A percentile compares a stretch with the other conserved stretches of the same genome.
Evolutionary conservation across 768 basidiomycete species (phyloP).

Genomic region (Trametes villosa): DNA sequence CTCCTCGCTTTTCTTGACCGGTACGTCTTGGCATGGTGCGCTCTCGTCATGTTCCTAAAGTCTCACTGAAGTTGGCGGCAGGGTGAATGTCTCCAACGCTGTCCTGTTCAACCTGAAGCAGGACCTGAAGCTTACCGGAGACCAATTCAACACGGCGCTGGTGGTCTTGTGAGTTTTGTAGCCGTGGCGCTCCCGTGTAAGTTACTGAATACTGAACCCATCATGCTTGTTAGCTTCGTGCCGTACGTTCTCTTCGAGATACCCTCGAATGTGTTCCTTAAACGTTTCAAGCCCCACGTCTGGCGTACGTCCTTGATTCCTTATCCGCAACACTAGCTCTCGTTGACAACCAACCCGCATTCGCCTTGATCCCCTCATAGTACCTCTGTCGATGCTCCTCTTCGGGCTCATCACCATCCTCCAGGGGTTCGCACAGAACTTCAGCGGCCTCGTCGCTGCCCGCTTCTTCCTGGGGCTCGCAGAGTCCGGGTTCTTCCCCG

Average conservation of each 20-base stretch:
- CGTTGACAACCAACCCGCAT: background rate
- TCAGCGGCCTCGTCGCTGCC: slow-evolving; percentile 41
- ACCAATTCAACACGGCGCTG: slow-evolving; percentile 35
- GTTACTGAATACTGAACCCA: too few relatives aligned
- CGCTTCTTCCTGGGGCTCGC: slow-evolving; percentile 24
- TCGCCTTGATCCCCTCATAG: slow-evolving; percentile 22
- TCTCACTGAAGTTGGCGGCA: slow-evolving; percentile 5
- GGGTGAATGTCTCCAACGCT: slow-evolving; percentile 39
- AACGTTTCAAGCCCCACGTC: slow-evolving; percentile 41
- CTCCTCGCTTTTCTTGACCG: slow-evolving; percentile 47
- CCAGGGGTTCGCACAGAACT: slow-evolving; percentile 38
- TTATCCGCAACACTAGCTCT: background rate
- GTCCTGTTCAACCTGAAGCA: slow-evolving; percentile 35
- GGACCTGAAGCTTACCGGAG: slow-evolving; percentile 32
- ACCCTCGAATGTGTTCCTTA: slow-evolving; percentile 40
- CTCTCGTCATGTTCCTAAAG: background rate
- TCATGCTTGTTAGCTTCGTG: slow-evolving; percentile 29
- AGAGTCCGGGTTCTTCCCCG: slow-evolving; percentile 36
- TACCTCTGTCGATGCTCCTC: slow-evolving; percentile 40
- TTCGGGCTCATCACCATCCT: slow-evolving; percentile 44
- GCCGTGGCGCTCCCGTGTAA: too few relatives aligned
- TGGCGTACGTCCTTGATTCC: slow-evolving; percentile 30
- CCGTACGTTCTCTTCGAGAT: slow-evolving; percentile 42
- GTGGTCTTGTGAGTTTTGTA: slow-evolving; percentile 41
- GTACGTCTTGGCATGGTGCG: slow-evolving; percentile 13